Evolutionary conservation across 805 yeast species (phyloP).

Genomic region (Yarrowia sp.): DNA sequence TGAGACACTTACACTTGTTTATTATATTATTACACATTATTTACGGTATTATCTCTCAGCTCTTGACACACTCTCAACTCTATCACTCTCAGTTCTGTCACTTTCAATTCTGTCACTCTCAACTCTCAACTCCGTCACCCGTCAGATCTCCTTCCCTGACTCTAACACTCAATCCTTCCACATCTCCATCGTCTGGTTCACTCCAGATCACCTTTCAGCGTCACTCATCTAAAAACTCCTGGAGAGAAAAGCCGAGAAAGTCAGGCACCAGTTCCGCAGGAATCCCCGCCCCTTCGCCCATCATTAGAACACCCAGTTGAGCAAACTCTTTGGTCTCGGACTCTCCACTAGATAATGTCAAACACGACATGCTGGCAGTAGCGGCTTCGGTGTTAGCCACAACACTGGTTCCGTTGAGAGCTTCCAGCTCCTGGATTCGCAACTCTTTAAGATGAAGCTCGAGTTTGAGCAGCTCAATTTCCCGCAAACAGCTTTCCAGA

Average conservation of each 20-base stretch:
- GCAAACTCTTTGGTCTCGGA: neutral
- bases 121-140: no score
- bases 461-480: constrained; percentile 17
- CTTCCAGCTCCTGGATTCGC: constrained; percentile 7
- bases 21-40: no score
- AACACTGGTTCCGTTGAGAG: neutral
- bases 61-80: no score
- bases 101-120: no score
- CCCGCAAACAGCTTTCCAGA: neutral
- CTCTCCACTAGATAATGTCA: neutral
- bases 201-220: no score
- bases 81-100: no score
- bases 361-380: constrained; percentile 2
- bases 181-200: no score
- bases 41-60: no score
- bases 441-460: neutral
- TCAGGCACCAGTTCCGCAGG: neutral
- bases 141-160: no score
- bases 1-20: no score
- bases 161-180: no score
- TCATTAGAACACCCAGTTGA: neutral
- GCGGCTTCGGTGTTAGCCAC: neutral
- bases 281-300: neutral
- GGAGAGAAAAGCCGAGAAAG: constrained; percentile 1
- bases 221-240: constrained; percentile 5